Base-by-base conservation (phyloP, 2,329 filamentous ascomycete species). In the Dactylonectria macrodidyma region DNA sequence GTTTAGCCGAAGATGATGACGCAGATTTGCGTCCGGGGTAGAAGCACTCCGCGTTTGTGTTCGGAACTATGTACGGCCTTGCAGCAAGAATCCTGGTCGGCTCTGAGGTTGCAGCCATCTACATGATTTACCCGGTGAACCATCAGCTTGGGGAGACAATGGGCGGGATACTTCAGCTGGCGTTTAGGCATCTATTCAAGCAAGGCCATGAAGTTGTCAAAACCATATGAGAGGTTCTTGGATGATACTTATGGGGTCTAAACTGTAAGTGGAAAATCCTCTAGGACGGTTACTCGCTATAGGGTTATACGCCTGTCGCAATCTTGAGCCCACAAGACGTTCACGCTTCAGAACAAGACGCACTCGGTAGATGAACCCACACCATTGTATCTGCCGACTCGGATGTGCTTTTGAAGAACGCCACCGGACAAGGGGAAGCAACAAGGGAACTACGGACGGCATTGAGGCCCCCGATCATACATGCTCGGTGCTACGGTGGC, bases 1-100 rank as follows among this genome's bases (percentile, higher is more conserved):
- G 34, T 51, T 62, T 59, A 59, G 52, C 64, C 54, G 64, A 58
- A 62, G 52, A 58, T 58, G 36, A 66, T 66, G 59, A 48, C 54
- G 54, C 64, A 58, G 59, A 58, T 48, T 11, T 62, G 58, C 54
- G 52, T 54, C 64, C 47, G 47, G 64, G 64, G 64, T 58, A 46
- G 10, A 62, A 54, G 59, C 58, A 62, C 64, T 62, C 56, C 50
- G 38, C 36, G 50, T 55, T 54, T 65, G 54, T 61, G 38, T 38
- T 50, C 59, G 46, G 55, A 22, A 62, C 50, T 30, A 61, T 51
- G 48, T 44, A 41, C 26, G 59, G 2, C 30, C 47, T 59, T 62
- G 64, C 64, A 62, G 64, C 46, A 52, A 41, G 62, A 47, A 55
- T 47, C 50, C 62, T 50, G 19, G 56, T 44, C 38, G 26, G 34